phyloP scores from a whole-genome alignment of 805 yeast species.

The Wickerhamiella sergipiensis region DNA sequence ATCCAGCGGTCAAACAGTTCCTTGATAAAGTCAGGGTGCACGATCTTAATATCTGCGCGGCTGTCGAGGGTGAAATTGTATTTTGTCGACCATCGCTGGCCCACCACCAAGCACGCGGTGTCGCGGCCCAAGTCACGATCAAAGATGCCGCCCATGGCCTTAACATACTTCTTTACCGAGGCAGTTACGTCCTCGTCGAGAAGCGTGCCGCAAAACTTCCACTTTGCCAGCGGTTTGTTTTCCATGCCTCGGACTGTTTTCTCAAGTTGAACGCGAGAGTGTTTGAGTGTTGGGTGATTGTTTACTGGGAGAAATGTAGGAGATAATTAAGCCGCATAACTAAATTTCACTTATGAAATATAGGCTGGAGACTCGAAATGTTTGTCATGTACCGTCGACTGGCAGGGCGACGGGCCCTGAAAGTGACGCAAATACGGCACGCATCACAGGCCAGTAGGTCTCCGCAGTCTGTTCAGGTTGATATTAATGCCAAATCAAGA shows the following conservation, averaged over 20 bases:
- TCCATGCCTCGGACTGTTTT: not conserved
- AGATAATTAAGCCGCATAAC: not conserved
- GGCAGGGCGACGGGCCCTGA: not conserved
- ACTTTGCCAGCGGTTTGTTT: not conserved
- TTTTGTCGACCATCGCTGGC: slow-evolving; percentile 38
- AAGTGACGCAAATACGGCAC: not conserved
- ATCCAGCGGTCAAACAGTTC: slow-evolving; percentile 39
- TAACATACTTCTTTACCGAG: slow-evolving; percentile 6
- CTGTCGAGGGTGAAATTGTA: slow-evolving; percentile 35
- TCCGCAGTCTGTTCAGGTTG: not conserved
- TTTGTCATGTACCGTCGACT: not conserved
- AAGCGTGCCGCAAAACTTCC: slow-evolving; percentile 9
- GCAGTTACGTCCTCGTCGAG: slow-evolving; percentile 12
- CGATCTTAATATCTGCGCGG: slow-evolving; percentile 40
- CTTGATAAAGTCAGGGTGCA: slow-evolving; percentile 34
- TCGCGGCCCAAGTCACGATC: slow-evolving; percentile 5
- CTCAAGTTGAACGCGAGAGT: not conserved
- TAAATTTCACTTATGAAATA: not conserved
- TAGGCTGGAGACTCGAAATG: not conserved
- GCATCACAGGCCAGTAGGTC: not conserved
- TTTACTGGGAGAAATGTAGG: too few species aligned
- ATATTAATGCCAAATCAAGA: not conserved
- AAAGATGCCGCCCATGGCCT: slow-evolving; percentile 16
- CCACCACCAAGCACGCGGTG: slow-evolving; percentile 35
- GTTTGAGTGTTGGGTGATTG: too few species aligned